A percentile compares a stretch with the other conserved stretches of the same genome.
phyloP scores from a whole-genome alignment of 371 early-diverging fungal genomes.

The Mucor indicus region DNA sequence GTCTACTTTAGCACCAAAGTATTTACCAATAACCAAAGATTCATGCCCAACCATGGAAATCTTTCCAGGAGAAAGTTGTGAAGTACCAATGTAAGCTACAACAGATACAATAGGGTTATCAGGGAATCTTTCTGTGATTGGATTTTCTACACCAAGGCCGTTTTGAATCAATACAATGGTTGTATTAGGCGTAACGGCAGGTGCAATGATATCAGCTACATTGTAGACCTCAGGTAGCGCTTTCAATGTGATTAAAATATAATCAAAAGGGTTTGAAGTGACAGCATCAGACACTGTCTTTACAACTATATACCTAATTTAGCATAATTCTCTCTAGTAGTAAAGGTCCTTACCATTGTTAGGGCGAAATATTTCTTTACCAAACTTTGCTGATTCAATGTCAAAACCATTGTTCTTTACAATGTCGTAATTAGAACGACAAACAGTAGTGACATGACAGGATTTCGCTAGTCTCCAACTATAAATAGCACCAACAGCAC shows the following conservation, averaged over 20 bases:
- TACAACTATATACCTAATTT: conserved; percentile 46
- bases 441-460: conserved; percentile 68
- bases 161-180: conserved; percentile 83
- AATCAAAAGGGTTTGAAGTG: conserved; percentile 54
- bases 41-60: conserved; percentile 49
- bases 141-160: conserved; percentile 78
- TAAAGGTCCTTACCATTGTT: conserved; percentile 49
- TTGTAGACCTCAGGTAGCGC: conserved; percentile 65
- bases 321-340: too few species aligned
- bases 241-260: conserved; percentile 74
- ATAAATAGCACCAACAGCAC: conserved; percentile 78
- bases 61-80: conserved; percentile 60
- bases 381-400: conserved; percentile 64
- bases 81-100: conserved; percentile 73
- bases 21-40: conserved; percentile 30
- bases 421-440: conserved; percentile 75
- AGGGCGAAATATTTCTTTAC: conserved; percentile 62
- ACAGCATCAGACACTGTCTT: conserved; percentile 51
- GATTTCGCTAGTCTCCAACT: conserved; percentile 66
- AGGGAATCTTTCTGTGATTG: conserved; percentile 60
- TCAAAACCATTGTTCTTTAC: conserved; percentile 64
- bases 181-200: conserved; percentile 57
- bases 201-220: conserved; percentile 61
- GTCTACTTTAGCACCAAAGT: conserved; percentile 23
- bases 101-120: conserved; percentile 66